These are phyloP conservation scores for Trichocomaceae sp. DNA, from an alignment of 2,329 filamentous ascomycete genomes.

Conservation along the genomic window DNA sequence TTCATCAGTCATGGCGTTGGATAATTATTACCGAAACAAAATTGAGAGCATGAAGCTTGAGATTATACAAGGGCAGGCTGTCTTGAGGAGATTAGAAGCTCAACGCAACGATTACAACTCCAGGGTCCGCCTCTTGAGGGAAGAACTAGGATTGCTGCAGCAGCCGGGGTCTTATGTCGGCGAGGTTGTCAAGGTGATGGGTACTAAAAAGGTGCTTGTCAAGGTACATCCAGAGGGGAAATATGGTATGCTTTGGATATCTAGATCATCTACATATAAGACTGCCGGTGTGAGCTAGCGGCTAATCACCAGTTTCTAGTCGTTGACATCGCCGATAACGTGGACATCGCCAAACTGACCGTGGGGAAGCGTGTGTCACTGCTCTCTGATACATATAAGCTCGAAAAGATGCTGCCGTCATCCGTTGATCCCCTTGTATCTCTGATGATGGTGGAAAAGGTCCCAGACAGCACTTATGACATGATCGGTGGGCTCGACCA, in stretches of 20 bases:
- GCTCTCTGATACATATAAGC: constrained; percentile 94
- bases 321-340: constrained; percentile 88
- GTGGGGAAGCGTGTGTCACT: constrained; percentile 96
- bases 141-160: constrained; percentile 91
- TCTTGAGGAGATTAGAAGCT: constrained; percentile 87
- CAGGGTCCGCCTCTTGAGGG: constrained; percentile 83
- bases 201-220: constrained; percentile 97
- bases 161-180: constrained; percentile 97
- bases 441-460: constrained; percentile 99
- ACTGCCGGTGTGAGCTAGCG: not conserved
- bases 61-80: constrained; percentile 97
- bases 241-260: constrained; percentile 63
- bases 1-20: constrained; percentile 74
- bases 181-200: constrained; percentile 99
- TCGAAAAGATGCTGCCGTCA: constrained; percentile 96
- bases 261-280: constrained; percentile 3
- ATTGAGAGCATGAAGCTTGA: constrained; percentile 99
- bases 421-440: constrained; percentile 97
- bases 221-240: constrained; percentile 99
- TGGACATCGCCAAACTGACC: constrained; percentile 92
- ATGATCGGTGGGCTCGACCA: constrained; percentile 99
- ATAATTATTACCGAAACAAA: constrained; percentile 99
- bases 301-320: constrained; percentile 49
- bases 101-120: constrained; percentile 99
- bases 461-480: constrained; percentile 98